phyloP scores from a whole-genome alignment of 345 rosid species.

The Turnera subulata region DNA sequence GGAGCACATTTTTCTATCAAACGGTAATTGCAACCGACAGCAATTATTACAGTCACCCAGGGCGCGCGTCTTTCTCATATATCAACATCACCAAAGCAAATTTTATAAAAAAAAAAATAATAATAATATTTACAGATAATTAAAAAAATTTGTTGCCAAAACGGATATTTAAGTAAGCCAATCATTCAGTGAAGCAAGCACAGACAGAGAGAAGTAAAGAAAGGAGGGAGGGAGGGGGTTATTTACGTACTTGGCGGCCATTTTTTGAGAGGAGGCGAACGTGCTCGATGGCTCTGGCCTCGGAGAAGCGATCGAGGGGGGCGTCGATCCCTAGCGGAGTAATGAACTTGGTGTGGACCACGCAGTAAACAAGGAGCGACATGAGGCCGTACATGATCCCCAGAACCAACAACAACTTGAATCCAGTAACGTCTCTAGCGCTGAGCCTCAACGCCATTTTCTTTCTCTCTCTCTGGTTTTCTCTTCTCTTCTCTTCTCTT shows the following conservation, averaged over 20 bases:
- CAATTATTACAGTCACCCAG: too few relatives aligned
- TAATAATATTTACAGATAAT: too few relatives aligned
- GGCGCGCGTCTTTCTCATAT: too few relatives aligned
- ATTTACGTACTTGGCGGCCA: constrained; percentile 90
- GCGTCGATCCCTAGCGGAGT: constrained; percentile 70
- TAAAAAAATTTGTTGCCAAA: too few relatives aligned
- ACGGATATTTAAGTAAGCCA: too few relatives aligned
- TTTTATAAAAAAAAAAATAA: too few relatives aligned
- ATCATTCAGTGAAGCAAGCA: too few relatives aligned
- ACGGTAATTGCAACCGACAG: too few relatives aligned
- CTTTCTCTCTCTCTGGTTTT: neutral
- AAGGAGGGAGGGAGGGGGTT: neutral
- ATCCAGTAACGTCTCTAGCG: constrained; percentile 54
- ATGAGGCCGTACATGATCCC: constrained; percentile 57
- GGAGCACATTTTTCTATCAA: too few relatives aligned
- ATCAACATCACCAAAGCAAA: too few relatives aligned
- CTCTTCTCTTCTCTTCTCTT: neutral
- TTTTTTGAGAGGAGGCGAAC: constrained; percentile 64
- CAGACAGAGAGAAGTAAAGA: too few relatives aligned
- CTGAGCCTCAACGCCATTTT: constrained; percentile 50
- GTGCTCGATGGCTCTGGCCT: constrained; percentile 84
- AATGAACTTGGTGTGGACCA: constrained; percentile 57
- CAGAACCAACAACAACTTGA: constrained; percentile 54
- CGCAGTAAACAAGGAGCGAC: constrained; percentile 52
- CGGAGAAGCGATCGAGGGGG: constrained; percentile 89